Conservation (phyloP, 208 protist species). For the Wallacemonas sp. region DNA sequence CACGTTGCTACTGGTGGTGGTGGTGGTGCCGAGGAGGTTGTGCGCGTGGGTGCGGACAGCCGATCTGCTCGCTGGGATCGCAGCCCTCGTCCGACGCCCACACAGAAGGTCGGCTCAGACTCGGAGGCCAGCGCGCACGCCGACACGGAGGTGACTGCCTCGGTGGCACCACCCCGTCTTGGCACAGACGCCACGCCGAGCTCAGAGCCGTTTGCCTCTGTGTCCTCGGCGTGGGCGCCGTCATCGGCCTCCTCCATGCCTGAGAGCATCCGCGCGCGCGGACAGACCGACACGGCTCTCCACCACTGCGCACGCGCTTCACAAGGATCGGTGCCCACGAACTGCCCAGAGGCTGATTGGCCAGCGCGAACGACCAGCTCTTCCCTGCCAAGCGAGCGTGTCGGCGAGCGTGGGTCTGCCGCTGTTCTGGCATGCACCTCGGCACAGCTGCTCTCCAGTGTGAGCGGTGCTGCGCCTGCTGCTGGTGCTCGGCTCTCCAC, state of each 20-base stretch:
- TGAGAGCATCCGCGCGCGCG: neutral
- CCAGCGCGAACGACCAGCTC: neutral
- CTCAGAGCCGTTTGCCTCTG: no score
- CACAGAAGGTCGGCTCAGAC: no score
- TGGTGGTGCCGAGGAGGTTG: no score
- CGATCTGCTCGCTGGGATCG: no score
- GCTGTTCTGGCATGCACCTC: neutral
- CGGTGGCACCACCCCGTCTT: no score
- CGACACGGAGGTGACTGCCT: no score
- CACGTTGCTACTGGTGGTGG: no score
- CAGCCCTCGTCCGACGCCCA: no score
- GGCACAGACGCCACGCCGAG: neutral
- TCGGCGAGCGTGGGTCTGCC: neutral
- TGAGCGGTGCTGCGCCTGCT: neutral
- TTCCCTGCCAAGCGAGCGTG: neutral
- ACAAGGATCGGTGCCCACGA: neutral
- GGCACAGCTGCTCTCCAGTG: neutral
- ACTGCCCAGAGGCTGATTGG: neutral
- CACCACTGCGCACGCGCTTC: neutral
- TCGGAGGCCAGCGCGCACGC: no score
- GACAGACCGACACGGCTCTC: slow-evolving; percentile 1
- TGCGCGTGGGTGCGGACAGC: no score
- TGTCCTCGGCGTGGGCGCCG: neutral
- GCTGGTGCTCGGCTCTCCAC: slow-evolving; percentile 21
- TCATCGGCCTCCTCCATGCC: neutral